Base-by-base conservation (phyloP, 441 rosid species). In the Omphalea diandra region DNA sequence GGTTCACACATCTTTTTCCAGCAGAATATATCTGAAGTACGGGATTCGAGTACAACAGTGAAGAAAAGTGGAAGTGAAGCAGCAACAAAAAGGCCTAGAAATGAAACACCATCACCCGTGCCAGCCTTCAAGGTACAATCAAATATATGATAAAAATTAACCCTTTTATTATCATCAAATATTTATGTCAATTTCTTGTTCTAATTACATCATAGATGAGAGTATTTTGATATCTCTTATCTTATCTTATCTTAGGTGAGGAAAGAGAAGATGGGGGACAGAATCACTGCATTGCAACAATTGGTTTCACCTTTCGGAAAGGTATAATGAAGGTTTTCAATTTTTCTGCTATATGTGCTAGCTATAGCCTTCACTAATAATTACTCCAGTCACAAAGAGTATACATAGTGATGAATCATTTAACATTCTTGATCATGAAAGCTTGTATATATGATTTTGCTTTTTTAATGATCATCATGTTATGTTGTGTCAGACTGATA, bases 191-290 rank as follows among this genome's bases (percentile, higher is more conserved):
- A 10, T 49, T 49, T 20, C 7, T n/a, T 50, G 26, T 50, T 50
- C 9, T 20, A 20, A 50, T 50, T 1, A 7, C 7, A 50, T 50
- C 8, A 72, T 69, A 46, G 63, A 75, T 74, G 71, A 78, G 47
- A 72, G 75, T 63, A n/a, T 71, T 17, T 31, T 75, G 15, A 33
- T 31, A n/a, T 49, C 32, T 29, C 54, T 46, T 52, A 54, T 61
- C 75, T 75, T 83, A 81, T 77, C 24, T 5, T 66, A 50, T 24
- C 20, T 73, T 50, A 95, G 99, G 99, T 87, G 84, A 90, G 95
- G 83, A 95, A 93, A 86, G 97, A 90, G 91, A 95, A 95, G 89
- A 93, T 93, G 97, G 98, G 98, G 84, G 99, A 95, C 98, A 93
- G 97, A 93, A 95, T 95, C 92, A 94, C 99, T 83, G 95, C 98